These are phyloP conservation scores for Cucurbita argyrosperma DNA, from an alignment of 306 rosid species.

Conservation along the genomic window DNA sequence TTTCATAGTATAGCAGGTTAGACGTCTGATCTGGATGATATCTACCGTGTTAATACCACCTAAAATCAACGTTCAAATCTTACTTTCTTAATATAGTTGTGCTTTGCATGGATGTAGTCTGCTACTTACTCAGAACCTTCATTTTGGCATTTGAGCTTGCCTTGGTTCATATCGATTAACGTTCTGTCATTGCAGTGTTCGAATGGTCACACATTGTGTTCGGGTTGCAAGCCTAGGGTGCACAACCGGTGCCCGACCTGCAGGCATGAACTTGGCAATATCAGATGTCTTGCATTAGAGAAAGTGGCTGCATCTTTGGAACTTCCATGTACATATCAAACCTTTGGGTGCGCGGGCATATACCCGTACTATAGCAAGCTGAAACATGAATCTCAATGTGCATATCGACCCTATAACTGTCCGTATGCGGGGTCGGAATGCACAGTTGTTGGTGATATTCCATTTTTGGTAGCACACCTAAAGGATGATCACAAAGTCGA, in stretches of 20 bases:
- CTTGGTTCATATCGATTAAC: background rate
- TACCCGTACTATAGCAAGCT: constrained; percentile 89
- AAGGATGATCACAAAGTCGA: constrained; percentile 91
- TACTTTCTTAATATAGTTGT: background rate
- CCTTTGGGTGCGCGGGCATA: constrained; percentile 65
- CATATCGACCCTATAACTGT: constrained; percentile 65
- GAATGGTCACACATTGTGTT: constrained; percentile 88
- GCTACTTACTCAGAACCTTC: background rate
- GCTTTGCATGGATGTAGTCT: background rate
- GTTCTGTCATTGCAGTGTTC: constrained; percentile 53
- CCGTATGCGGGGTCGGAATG: constrained; percentile 97
- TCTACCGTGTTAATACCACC: background rate
- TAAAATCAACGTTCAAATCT: background rate
- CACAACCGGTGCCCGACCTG: constrained; percentile 95
- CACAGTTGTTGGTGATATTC: constrained; percentile 61
- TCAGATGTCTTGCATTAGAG: constrained; percentile 87
- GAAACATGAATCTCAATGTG: constrained; percentile 81
- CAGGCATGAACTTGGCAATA: constrained; percentile 85
- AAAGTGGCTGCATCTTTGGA: constrained; percentile 90
- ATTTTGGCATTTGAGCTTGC: background rate
- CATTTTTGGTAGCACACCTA: constrained; percentile 64
- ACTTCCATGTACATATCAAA: constrained; percentile 84
- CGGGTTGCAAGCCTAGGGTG: constrained; percentile 88
- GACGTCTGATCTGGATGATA: background rate
- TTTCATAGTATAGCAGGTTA: background rate